Conservation (phyloP, 768 basidiomycete species). For the Myochromella boudieri region DNA sequence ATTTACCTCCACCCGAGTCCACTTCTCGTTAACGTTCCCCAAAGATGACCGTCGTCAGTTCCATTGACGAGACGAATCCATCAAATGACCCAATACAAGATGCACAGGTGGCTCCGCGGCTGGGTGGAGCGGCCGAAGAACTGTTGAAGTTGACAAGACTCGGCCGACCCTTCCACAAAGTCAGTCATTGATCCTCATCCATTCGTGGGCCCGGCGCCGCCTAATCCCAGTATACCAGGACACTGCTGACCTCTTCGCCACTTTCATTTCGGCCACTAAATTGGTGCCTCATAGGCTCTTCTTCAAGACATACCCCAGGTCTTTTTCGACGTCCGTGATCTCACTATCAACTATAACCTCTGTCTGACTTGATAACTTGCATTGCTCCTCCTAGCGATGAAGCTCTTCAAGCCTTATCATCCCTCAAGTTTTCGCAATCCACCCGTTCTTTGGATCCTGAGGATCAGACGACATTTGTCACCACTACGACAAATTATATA, state of each 20-base stretch:
- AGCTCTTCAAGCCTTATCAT: conserved; percentile 9
- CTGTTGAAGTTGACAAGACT: conserved; percentile 12
- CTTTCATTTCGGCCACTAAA: conserved; percentile 13
- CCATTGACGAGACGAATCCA: conserved; percentile 3
- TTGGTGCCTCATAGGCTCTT: conserved; percentile 12
- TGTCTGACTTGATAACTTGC: background rate
- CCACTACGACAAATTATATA: conserved; percentile 16
- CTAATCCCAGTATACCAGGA: conserved; percentile 10
- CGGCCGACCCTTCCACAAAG: conserved; percentile 16
- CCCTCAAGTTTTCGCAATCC: conserved; percentile 17
- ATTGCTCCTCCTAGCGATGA: conserved; percentile 10
- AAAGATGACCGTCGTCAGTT: conserved; percentile 2
- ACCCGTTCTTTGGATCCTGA: conserved; percentile 12
- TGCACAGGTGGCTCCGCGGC: too few relatives aligned
- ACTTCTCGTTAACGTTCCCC: background rate
- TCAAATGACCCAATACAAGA: too few relatives aligned
- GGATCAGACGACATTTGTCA: conserved; percentile 7
- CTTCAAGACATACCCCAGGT: conserved; percentile 10
- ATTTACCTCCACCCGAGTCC: too few relatives aligned
- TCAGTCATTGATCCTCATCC: too few relatives aligned
- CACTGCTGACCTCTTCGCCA: conserved; percentile 15
- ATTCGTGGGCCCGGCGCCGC: too few relatives aligned
- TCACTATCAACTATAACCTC: background rate
- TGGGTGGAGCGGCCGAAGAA: conserved; percentile 11
- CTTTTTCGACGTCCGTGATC: conserved; percentile 14